Evolutionary conservation across 2,329 filamentous ascomycete genomes (phyloP).

Genomic region (Fusarium stilboides): DNA sequence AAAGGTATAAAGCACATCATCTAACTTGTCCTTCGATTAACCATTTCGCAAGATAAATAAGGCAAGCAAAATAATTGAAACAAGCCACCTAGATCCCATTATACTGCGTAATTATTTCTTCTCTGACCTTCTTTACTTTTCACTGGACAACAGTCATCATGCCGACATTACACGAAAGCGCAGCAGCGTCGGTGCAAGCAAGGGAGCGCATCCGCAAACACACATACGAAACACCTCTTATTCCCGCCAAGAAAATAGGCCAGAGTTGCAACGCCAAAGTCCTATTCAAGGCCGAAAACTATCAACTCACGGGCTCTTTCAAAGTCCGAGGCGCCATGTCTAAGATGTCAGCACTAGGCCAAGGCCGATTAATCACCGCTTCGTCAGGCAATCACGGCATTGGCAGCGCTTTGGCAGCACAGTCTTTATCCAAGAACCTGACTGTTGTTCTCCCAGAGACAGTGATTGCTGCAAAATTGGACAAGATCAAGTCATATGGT

Average conservation of each 20-base stretch:
- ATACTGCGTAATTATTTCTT: too few relatives aligned
- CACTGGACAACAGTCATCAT: background rate
- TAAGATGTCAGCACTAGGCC: background rate
- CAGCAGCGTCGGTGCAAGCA: background rate
- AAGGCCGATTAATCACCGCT: constrained; percentile 4
- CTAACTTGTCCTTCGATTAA: too few relatives aligned
- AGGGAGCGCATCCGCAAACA: constrained; percentile 1
- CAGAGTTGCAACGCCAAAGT: background rate
- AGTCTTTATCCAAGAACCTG: background rate
- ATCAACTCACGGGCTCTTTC: background rate
- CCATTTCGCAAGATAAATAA: too few relatives aligned
- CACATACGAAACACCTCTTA: constrained; percentile 11
- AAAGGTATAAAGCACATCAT: too few relatives aligned
- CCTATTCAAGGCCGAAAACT: constrained; percentile 1
- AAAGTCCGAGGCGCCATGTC: constrained; percentile 7
- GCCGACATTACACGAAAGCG: background rate
- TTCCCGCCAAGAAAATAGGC: background rate
- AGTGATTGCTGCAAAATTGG: background rate
- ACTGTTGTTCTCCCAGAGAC: background rate
- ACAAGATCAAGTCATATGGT: background rate
- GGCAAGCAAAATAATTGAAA: too few relatives aligned
- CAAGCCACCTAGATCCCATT: too few relatives aligned
- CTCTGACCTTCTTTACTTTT: too few relatives aligned
- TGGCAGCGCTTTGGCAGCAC: background rate
- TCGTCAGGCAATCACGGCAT: constrained; percentile 6